Evolutionary conservation across 164 flowering plant genomes (phyloP), one percentile per base, ranked within the genome.

Genomic region (Berberis thunbergii): DNA sequence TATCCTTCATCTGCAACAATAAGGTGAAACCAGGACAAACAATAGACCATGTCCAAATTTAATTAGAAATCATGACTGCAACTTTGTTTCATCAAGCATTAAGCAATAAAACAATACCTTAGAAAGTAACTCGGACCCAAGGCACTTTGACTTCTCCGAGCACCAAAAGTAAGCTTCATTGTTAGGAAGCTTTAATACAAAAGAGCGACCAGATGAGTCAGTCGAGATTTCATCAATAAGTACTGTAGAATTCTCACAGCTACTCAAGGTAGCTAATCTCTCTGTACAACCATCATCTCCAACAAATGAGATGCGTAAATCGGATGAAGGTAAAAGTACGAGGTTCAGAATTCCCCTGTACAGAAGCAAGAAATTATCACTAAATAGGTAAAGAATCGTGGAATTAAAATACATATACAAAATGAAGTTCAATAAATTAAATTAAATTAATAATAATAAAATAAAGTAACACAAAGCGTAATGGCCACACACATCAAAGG

Each of bases 341-440:
- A 94, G 89, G 66, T 75, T 86, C 62, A 94, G 73, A 59, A 81
- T 83, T 8, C 99, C 99, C 83, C 99, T 94, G 89, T 54, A 49
- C 61, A 77, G 46, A 63, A 7, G 46, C 41, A 12, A 1, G 26
- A 42, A n/a, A 59, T 26, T 26, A 26, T 26, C 0, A 26, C 26
- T 26, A 26, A 26, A 26, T 26, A 26, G 26, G 26, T 26, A 26
- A 26, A 26, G 26, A 26, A 26, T 0, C 26, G 26, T 26, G 26
- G 26, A 26, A 26, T 26, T 26, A 26, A 26, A 26, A 26, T 26
- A 26, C 26, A 26, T 26, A 26, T 26, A 26, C 26, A 26, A 26
- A 26, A 26, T 26, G 26, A 26, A 26, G 26, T 26, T 26, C 26
- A 26, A 26, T 26, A 26, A 26, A 26, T 26, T 26, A 26, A 26